Evolutionary conservation across 345 rosid species (phyloP), one percentile per base, ranked within the genome.

Genomic region (Zanthoxylum bungeanum): DNA sequence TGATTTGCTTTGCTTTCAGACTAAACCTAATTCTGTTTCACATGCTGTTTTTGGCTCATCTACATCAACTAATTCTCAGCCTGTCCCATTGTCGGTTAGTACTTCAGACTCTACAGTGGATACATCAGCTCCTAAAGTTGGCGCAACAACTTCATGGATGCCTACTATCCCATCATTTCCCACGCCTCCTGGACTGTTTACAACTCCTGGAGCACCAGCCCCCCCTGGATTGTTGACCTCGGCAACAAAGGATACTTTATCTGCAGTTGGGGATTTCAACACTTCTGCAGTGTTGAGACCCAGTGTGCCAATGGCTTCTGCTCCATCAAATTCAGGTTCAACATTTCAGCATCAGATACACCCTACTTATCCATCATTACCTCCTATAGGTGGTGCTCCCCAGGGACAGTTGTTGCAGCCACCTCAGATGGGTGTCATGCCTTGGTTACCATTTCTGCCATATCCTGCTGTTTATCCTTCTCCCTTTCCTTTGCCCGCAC

Each of bases 391-490:
- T 84, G 83, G 83, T 77, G 68, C 83, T 46, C 88, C 90, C 33
- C 96, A 82, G 71, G 93, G 89, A 74, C 85, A 70, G 66, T 88
- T 96, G 98, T 72, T 86, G 85, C 97, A 85, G 70, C 94, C 90
- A 71, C 90, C 88, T 19, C 89, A 79, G 71, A 78, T 85, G 77
- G 89, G 88, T 77, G 86, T 87, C 68, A 65, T 82, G 73, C 81
- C 83, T 50, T 85, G 93, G 84, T 85, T 87, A 24, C 86, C 82
- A 2, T 83, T 84, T 82, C 50, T 84, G 69, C 83, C 91, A 24
- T 88, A 87, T 80, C 88, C 88, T 75, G 73, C 88, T 72, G 82
- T 73, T 21, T 87, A 82, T 77, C 83, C 91, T 71, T 86, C 89
- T 57, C 70, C 85, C 36, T 92, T 85, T 66, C 86, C 85, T 60